Percentiles rank a stretch among this genome's conserved stretches.
These are phyloP conservation scores for Trichoderma polysporum DNA, from an alignment of 2,329 filamentous ascomycete genomes.

Conservation along the genomic window DNA sequence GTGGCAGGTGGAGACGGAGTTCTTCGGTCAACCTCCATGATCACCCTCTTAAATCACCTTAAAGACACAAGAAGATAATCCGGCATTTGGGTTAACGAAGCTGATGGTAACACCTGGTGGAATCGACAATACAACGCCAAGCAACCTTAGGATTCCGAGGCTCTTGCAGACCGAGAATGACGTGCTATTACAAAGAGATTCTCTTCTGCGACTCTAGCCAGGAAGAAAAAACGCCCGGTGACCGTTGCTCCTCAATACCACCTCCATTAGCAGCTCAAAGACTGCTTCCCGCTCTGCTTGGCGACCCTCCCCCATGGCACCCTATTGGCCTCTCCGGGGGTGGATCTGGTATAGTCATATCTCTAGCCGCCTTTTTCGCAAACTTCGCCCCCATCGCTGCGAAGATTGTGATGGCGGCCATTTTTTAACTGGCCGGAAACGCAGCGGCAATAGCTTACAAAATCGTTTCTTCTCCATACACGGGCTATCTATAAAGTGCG, in stretches of 20 bases:
- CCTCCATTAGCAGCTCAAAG: background rate
- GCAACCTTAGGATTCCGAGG: background rate
- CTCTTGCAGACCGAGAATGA: background rate
- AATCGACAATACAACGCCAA: background rate
- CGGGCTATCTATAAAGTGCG: background rate
- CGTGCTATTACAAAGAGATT: background rate
- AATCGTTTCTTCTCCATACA: background rate
- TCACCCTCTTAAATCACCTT: background rate
- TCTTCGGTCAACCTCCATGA: slow-evolving; percentile 1
- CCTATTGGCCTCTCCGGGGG: slow-evolving; percentile 14
- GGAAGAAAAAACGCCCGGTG: background rate
- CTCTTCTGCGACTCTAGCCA: background rate
- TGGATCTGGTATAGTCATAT: slow-evolving; percentile 11
- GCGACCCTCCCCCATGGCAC: slow-evolving; percentile 4
- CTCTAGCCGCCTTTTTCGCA: slow-evolving; percentile 10
- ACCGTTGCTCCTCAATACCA: slow-evolving; percentile 7
- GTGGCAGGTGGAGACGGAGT: background rate
- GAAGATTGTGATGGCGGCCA: background rate
- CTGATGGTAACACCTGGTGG: background rate
- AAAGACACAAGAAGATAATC: background rate
- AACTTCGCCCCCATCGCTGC: slow-evolving; percentile 6
- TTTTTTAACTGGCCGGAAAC: background rate
- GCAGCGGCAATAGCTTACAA: background rate
- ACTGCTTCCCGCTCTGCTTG: slow-evolving; percentile 10
- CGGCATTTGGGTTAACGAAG: background rate